Evolutionary conservation across 768 basidiomycete species (phyloP), one percentile per base, ranked within the genome.

Genomic region (Lentinula aciculospora): DNA sequence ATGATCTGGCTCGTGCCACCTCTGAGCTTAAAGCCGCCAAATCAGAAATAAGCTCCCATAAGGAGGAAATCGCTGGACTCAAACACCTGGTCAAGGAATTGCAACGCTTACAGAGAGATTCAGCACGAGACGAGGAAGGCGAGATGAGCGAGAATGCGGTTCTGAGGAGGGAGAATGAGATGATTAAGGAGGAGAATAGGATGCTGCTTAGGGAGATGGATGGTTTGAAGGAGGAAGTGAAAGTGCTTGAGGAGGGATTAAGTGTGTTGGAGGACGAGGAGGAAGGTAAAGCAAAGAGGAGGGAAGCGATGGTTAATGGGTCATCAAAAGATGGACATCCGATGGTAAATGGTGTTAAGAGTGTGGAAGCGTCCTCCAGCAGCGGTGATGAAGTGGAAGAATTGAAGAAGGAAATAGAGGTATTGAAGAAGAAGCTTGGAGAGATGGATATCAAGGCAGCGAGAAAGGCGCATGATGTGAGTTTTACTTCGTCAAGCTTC

Each of bases 21-120:
- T 44, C 42, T 7, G 42, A 32, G 34, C 36, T 53, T 9, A 53
- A 53, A n/a, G 15, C 36, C 19, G 21, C 37, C 17, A 53, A 53
- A 53, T 23, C 36, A 23, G 51, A 53, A 39, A 40, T 53, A 21
- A 25, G 10, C n/a, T 36, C 34, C 15, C 36, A 53, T 19, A 57
- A 57, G 23, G 87, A 90, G 57, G 92, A 94, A 70, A 84, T 93
- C 57, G 84, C 79, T 12, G 93, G 93, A 7, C 80, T 95, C 39
- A 94, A 94, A 90, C 87, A 92, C 65, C 92, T 97, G 64, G 84
- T 97, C 21, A 88, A 92, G 66, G 89, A 94, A 63, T 76, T 97
- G 39, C 89, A 91, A 66, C 51, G 51, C 17, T 7, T 53, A 5
- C 51, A 53, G 51, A 53, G 51, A 23, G 51, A 53, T 27, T 53